phyloP scores from a whole-genome alignment of 148 eudicot genomes.

The Heliamphora exappendiculata region DNA sequence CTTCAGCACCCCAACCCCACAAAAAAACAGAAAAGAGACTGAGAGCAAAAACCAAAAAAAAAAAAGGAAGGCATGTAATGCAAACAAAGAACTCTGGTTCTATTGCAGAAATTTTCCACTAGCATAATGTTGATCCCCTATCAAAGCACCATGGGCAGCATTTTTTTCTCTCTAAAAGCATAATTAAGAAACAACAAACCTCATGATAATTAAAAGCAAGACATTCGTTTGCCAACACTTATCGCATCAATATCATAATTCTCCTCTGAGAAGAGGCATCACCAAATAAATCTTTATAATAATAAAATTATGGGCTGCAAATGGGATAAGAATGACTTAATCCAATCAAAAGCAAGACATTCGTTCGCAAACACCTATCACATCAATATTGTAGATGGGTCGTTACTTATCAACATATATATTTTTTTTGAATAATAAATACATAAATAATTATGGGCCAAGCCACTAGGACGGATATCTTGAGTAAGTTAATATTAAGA shows the following conservation, averaged over 20 bases:
- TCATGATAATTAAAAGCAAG: neutral
- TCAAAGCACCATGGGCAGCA: neutral
- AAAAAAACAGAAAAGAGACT: too few relatives aligned
- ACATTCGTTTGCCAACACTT: neutral
- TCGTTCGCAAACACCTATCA: neutral
- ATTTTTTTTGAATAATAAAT: too few relatives aligned
- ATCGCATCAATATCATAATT: neutral
- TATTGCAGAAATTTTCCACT: neutral
- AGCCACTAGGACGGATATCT: too few relatives aligned
- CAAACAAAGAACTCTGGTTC: neutral
- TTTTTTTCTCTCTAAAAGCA: neutral
- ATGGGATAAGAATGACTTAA: constrained; percentile 44
- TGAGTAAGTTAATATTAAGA: too few relatives aligned
- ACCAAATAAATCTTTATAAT: neutral
- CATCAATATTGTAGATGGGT: too few relatives aligned
- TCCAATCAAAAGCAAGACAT: constrained; percentile 35
- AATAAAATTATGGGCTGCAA: neutral
- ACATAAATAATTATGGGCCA: too few relatives aligned
- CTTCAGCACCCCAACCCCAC: too few relatives aligned
- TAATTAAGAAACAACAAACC: neutral
- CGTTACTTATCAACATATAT: too few relatives aligned
- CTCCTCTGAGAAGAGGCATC: neutral
- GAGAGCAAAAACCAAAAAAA: too few relatives aligned
- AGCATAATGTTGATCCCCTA: neutral
- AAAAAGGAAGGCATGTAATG: too few relatives aligned